These are phyloP conservation scores for Pichia terricola DNA, from an alignment of 1,139 yeast species.

Conservation along the genomic window DNA sequence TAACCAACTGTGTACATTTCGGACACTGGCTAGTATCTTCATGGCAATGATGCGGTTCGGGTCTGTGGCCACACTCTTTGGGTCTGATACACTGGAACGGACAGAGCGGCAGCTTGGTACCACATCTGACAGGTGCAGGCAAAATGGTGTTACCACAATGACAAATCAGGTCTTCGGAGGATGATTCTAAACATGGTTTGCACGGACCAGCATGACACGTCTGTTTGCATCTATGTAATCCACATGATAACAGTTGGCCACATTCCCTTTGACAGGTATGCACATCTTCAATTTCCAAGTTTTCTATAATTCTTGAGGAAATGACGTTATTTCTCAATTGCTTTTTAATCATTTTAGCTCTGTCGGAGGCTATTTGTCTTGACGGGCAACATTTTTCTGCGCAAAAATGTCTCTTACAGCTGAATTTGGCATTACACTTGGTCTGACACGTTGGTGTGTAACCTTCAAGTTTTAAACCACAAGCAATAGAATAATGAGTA, in stretches of 20 bases:
- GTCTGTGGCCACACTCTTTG: conserved; percentile 65
- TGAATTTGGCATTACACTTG: conserved; percentile 66
- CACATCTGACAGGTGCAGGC: conserved; percentile 86
- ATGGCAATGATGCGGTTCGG: conserved; percentile 72
- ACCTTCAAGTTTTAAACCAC: conserved; percentile 45
- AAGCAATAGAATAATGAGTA: conserved; percentile 49
- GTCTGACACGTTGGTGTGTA: conserved; percentile 55
- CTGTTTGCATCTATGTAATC: conserved; percentile 60
- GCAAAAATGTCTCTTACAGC: conserved; percentile 79
- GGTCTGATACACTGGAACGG: conserved; percentile 55
- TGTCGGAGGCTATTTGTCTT: conserved; percentile 50
- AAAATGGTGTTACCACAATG: conserved; percentile 77
- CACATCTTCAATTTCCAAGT: conserved; percentile 58
- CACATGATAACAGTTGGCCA: conserved; percentile 59
- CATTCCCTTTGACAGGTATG: conserved; percentile 75
- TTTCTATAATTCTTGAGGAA: conserved; percentile 24
- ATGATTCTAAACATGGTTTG: conserved; percentile 74
- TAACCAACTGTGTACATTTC: conserved; percentile 61
- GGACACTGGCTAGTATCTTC: conserved; percentile 57
- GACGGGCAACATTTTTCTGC: conserved; percentile 57
- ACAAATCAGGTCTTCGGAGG: conserved; percentile 73
- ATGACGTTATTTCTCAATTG: conserved; percentile 31
- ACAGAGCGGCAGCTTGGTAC: conserved; percentile 62
- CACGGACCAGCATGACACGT: conserved; percentile 83
- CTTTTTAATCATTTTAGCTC: conserved; percentile 53